Base-by-base conservation (phyloP, 805 yeast species). In the Debaryomyces tyrocola region DNA sequence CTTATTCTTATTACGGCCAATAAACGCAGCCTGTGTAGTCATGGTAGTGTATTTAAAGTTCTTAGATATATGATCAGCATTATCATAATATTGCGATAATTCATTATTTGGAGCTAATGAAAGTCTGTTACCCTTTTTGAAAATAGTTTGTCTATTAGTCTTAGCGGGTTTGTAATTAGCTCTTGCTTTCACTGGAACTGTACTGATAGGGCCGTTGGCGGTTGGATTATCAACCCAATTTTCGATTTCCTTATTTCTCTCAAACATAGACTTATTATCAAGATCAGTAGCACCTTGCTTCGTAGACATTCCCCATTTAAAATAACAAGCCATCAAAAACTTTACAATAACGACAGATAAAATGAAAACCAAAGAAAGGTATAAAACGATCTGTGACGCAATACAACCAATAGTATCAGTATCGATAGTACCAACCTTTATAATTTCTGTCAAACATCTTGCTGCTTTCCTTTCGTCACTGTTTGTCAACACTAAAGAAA, bases 391-490 rank as follows among this genome's bases (percentile, higher is more conserved):
- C 45, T 83, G 72, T 0, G 97, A 90, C 0, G 96, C 96, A 59
- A 94, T 83, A 69, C 99, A 94, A 5, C 99, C 99, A 58, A 94
- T 82, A 6, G 96, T 83, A 33, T 87, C 88, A 2, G 91, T 82
- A 61, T 94, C 98, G 36, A 94, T 80, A 41, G 82, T 83, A 18
- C 99, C 99, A 12, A 92, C 96, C 66, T 86, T 89, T 43, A 87
- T 74, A 44, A 90, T 87, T 65, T 94, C 98, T 9, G 85, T 72
- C 45, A 94, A 70, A 65, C 99, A 94, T 57, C 83, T 80, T 6
- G 94, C 96, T 4, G 83, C 80, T 58, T 79, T 76, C 47, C 91
- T 79, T 52, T 83, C 82, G n/a, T 78, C 80, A 29, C 82, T 74
- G 28, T 83, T 79, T 33, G 87, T 79, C 47, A 89, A 74, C 17